Conservation (phyloP, 352 stramenopile species). For the Salisapilia sapeloensis region DNA sequence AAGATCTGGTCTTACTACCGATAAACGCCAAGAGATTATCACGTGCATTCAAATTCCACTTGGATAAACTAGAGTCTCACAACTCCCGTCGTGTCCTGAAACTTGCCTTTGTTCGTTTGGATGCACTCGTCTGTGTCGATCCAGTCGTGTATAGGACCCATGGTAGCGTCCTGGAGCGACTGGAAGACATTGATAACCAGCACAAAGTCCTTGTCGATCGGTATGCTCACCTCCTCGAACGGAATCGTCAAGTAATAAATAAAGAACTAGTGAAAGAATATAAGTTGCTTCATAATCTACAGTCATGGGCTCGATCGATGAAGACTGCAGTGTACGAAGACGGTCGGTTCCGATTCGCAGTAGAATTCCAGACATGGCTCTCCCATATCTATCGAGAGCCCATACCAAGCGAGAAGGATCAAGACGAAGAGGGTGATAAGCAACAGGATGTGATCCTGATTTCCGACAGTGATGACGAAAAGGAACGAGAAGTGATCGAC, state of each 20-base stretch:
- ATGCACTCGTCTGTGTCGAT: constrained; percentile 16
- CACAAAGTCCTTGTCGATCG: constrained; percentile 10
- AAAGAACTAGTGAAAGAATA: constrained; percentile 34
- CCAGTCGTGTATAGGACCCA: constrained; percentile 15
- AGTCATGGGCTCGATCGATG: constrained; percentile 7
- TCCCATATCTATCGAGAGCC: constrained; percentile 3
- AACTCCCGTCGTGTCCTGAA: constrained; percentile 8
- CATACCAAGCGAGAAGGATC: too few relatives aligned
- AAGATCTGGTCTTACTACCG: constrained; percentile 33
- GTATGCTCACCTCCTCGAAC: constrained; percentile 20
- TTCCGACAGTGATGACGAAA: constrained; percentile 3
- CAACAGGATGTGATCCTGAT: background rate
- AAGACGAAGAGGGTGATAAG: constrained; percentile 1
- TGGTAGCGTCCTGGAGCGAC: constrained; percentile 19
- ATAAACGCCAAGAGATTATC: constrained; percentile 3
- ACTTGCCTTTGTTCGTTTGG: constrained; percentile 44
- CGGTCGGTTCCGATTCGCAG: constrained; percentile 26
- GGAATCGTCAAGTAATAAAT: constrained; percentile 17
- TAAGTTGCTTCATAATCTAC: constrained; percentile 24
- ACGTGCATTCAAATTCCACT: background rate
- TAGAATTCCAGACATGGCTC: constrained; percentile 35
- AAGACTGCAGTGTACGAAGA: constrained; percentile 12
- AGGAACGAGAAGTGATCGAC: constrained; percentile 3
- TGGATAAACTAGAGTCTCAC: constrained; percentile 10
- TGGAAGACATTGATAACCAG: constrained; percentile 21